Percentiles rank a stretch among this genome's conserved stretches.
phyloP scores from a whole-genome alignment of 495 filamentous ascomycete species.

The Poronia punctata region DNA sequence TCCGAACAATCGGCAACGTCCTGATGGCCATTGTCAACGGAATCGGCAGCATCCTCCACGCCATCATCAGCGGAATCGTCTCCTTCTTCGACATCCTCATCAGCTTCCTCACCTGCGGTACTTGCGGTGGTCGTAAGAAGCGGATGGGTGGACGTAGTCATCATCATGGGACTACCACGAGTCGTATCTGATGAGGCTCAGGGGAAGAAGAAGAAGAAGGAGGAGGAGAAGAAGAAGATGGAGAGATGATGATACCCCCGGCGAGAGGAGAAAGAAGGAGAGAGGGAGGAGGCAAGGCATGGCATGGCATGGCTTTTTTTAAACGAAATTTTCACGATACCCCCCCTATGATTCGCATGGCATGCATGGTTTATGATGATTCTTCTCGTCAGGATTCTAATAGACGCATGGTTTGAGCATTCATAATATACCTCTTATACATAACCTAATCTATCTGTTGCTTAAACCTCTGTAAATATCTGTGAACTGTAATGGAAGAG shows the following conservation, averaged over 20 bases:
- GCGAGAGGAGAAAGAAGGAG: neutral
- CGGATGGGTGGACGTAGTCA: conserved; percentile 16
- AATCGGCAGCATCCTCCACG: conserved; percentile 65
- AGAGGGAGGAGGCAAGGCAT: conserved; percentile 2
- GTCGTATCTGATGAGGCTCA: conserved; percentile 17
- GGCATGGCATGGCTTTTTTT: neutral
- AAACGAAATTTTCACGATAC: too few species aligned
- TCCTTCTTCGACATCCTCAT: conserved; percentile 77
- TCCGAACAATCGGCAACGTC: conserved; percentile 75
- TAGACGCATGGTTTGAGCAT: too few species aligned
- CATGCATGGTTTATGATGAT: too few species aligned
- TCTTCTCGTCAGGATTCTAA: too few species aligned
- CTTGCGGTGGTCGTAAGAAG: conserved; percentile 28
- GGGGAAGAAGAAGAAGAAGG: neutral
- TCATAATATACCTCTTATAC: too few species aligned
- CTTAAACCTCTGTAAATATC: too few species aligned
- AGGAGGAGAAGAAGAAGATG: neutral
- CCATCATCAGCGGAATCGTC: conserved; percentile 76
- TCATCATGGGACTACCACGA: conserved; percentile 17
- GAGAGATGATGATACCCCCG: too few species aligned
- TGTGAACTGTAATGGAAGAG: too few species aligned
- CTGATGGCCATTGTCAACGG: conserved; percentile 81
- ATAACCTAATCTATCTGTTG: too few species aligned
- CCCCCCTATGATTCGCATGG: too few species aligned
- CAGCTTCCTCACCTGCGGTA: conserved; percentile 77